Conservation (phyloP, 2,329 filamentous ascomycete genomes). For the Triangularia setosa region DNA sequence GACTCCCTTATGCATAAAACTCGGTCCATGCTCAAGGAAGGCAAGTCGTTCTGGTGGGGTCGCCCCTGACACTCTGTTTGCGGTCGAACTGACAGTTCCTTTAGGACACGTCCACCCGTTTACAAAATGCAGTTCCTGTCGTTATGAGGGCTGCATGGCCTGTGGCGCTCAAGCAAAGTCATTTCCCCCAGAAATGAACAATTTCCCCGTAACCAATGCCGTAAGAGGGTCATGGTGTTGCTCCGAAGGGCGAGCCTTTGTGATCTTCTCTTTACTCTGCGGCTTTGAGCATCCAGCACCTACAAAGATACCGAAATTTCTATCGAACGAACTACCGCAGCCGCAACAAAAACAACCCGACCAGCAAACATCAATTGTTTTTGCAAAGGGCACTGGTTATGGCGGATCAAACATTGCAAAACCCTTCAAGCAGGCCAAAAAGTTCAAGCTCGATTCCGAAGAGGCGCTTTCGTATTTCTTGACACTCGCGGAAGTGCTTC, state of each 20-base stretch:
- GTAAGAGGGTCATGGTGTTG: conserved; percentile 24
- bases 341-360: not conserved
- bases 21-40: not conserved
- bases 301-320: not conserved
- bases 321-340: not conserved
- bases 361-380: not conserved
- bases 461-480: conserved; percentile 12
- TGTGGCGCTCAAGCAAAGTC: not conserved
- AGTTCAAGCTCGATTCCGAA: not conserved
- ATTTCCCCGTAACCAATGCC: conserved; percentile 11
- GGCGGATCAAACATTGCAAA: not conserved
- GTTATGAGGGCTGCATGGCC: conserved; percentile 15
- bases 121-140: conserved; percentile 17
- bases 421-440: not conserved
- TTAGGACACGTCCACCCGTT: conserved; percentile 17
- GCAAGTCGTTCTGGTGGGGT: not conserved
- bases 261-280: conserved; percentile 26
- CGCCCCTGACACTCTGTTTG: not conserved
- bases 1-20: not conserved
- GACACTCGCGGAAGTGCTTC: conserved; percentile 14
- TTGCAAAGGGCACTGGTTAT: conserved; percentile 25
- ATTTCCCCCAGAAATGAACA: not conserved
- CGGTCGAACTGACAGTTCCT: conserved; percentile 3
- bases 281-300: conserved; percentile 11
- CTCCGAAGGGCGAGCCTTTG: conserved; percentile 22